Conservation (phyloP, 2,329 filamentous ascomycete species). For the Thelonectria discophora region DNA sequence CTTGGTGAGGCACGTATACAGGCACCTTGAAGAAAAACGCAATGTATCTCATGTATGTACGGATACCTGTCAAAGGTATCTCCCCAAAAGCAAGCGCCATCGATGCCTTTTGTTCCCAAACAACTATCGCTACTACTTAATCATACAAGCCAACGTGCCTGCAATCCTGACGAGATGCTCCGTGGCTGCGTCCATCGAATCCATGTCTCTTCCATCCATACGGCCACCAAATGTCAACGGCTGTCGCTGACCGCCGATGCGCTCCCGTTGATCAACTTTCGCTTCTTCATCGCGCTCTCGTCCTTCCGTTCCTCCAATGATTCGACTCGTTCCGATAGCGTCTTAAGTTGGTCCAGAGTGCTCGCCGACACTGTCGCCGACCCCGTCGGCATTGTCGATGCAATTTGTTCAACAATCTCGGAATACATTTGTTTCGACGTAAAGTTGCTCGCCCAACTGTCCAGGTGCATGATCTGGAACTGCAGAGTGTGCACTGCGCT, state of each 20-base stretch:
- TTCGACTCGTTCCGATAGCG: conserved; percentile 32
- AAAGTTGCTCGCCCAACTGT: conserved; percentile 60
- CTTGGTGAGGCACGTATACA: too few species aligned
- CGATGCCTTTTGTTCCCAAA: too few species aligned
- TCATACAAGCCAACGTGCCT: too few species aligned
- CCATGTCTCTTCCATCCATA: background rate
- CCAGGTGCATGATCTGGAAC: conserved; percentile 51
- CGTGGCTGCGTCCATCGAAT: background rate
- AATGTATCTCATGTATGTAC: too few species aligned
- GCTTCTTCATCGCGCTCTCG: conserved; percentile 34
- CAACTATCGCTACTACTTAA: too few species aligned
- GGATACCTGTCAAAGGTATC: too few species aligned
- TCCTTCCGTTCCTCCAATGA: conserved; percentile 32
- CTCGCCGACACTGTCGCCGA: conserved; percentile 39
- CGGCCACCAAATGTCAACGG: background rate
- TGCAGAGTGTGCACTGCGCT: conserved; percentile 44
- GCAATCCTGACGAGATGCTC: background rate
- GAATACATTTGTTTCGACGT: conserved; percentile 53
- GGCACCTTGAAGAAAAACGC: too few species aligned
- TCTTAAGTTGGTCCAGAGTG: conserved; percentile 28
- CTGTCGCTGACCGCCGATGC: conserved; percentile 22
- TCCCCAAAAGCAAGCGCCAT: too few species aligned
- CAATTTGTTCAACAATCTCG: conserved; percentile 51
- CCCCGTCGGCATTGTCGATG: conserved; percentile 33
- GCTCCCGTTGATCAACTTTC: conserved; percentile 35